A percentile compares a stretch with the other conserved stretches of the same genome.
Conservation (phyloP, 805 yeast genomes). For the Komagataella ulmi region DNA sequence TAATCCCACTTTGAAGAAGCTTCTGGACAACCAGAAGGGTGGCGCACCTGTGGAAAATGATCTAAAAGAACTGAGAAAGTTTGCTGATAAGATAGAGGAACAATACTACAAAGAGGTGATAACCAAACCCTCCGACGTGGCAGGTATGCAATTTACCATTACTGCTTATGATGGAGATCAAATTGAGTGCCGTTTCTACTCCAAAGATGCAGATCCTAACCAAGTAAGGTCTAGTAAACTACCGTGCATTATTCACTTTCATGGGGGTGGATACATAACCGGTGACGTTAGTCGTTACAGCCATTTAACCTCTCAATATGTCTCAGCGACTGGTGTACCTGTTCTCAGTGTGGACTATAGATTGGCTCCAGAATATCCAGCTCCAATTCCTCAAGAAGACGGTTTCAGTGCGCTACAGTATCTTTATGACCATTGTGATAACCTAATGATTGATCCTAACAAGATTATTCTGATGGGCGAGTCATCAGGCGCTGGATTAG, state of each 20-base stretch:
- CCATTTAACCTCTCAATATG: neutral
- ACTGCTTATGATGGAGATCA: neutral
- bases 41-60: neutral
- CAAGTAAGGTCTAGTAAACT: neutral
- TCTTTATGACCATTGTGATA: neutral
- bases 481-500: neutral
- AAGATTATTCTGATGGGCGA: neutral
- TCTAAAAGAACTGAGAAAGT: neutral
- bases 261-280: neutral
- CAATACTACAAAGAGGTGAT: neutral
- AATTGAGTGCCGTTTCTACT: neutral
- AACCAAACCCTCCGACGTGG: neutral
- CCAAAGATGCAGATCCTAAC: neutral
- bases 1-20: neutral
- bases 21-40: neutral
- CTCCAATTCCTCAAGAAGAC: neutral
- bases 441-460: neutral
- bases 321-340: neutral
- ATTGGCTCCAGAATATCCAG: neutral
- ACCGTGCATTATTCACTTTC: neutral
- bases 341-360: constrained; percentile 1
- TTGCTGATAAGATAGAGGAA: neutral
- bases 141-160: neutral
- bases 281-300: neutral
- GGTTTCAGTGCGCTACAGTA: neutral